These are phyloP conservation scores for Pterula multifida DNA, from an alignment of 1,284 basidiomycete genomes.

Conservation along the genomic window DNA sequence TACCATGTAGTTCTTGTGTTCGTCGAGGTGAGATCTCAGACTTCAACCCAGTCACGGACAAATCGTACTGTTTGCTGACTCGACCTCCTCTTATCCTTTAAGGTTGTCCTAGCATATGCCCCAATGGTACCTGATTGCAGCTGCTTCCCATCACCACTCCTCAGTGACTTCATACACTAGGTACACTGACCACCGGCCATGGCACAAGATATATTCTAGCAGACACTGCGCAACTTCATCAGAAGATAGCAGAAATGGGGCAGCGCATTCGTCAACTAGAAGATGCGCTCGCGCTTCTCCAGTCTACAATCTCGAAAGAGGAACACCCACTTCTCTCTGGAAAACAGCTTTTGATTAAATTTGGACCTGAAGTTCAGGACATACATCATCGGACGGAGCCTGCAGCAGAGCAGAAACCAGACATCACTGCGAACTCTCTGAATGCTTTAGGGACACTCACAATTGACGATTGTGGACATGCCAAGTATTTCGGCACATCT, in stretches of 20 bases:
- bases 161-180: constrained; percentile 23
- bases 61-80: neutral
- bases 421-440: constrained; percentile 16
- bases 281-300: constrained; percentile 53
- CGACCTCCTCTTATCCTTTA: neutral
- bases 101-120: constrained; percentile 38
- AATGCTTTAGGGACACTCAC: constrained; percentile 48
- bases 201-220: constrained; percentile 45
- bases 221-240: constrained; percentile 57
- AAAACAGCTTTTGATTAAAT: constrained; percentile 53
- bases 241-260: constrained; percentile 61
- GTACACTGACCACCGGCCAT: constrained; percentile 1
- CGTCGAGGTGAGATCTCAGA: constrained; percentile 14
- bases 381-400: constrained; percentile 15
- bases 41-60: no score
- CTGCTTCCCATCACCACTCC: no score
- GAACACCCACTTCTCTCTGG: constrained; percentile 49
- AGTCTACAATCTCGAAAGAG: constrained; percentile 46
- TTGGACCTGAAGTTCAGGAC: constrained; percentile 28
- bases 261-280: constrained; percentile 62
- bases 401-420: constrained; percentile 15
- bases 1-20: constrained; percentile 39
- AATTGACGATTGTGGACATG: constrained; percentile 46
- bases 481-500: constrained; percentile 60
- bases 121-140: constrained; percentile 47